Evolutionary conservation across 2,329 filamentous ascomycete species (phyloP).

Genomic region (Fusarium bactridioides): DNA sequence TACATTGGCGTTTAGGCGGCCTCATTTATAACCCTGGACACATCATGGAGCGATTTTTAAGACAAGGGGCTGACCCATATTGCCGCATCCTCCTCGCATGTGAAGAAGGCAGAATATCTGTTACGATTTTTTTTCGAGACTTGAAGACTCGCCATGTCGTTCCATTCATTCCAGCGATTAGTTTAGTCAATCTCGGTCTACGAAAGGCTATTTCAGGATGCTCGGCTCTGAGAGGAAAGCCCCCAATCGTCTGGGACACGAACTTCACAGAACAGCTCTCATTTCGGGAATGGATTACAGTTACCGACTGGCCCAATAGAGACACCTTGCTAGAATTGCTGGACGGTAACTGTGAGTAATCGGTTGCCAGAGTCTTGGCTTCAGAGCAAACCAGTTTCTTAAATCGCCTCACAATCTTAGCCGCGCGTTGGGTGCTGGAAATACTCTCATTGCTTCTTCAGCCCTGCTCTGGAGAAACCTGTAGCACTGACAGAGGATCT

Average conservation of each 20-base stretch:
- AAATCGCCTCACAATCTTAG: rapidly evolving
- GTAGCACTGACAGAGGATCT: background rate
- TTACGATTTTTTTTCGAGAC: background rate
- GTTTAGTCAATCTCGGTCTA: no score
- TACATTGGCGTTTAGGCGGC: rapidly evolving
- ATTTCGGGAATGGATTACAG: background rate
- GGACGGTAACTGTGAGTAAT: rapidly evolving
- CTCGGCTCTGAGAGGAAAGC: rapidly evolving
- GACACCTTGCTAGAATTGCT: background rate
- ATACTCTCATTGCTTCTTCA: background rate
- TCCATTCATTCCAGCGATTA: rapidly evolving
- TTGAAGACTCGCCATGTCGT: background rate
- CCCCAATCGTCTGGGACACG: background rate
- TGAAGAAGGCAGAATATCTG: rapidly evolving
- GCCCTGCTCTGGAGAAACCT: background rate
- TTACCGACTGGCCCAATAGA: rapidly evolving
- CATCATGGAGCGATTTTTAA: background rate
- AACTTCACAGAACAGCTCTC: background rate
- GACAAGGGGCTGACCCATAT: background rate
- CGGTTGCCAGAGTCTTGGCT: rapidly evolving
- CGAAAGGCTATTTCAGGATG: rapidly evolving
- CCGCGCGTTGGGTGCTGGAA: background rate
- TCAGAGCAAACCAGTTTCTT: rapidly evolving
- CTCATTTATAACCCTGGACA: rapidly evolving
- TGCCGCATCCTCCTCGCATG: background rate